Percentiles rank a stretch among this genome's conserved stretches.
These are phyloP conservation scores for Vaccinium myrtillus DNA, from an alignment of 148 eudicot species.

Conservation along the genomic window DNA sequence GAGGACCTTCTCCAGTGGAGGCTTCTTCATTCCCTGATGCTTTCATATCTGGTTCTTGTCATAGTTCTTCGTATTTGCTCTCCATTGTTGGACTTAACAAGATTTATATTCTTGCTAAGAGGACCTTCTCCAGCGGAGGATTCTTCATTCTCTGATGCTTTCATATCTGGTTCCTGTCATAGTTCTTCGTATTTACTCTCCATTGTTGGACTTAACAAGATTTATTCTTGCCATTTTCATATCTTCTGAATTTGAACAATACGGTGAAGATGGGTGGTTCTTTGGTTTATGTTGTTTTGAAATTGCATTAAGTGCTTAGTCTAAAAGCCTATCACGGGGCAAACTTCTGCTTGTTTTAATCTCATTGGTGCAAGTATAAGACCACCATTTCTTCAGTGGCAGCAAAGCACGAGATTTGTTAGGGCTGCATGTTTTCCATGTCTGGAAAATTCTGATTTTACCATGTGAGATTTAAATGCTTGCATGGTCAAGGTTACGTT, in stretches of 20 bases:
- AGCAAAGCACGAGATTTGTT: background rate
- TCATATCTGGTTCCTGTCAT: background rate
- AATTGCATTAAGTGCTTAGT: background rate
- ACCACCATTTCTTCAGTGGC: background rate
- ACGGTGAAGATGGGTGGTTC: background rate
- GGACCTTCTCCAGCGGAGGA: background rate
- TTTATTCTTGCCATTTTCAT: background rate
- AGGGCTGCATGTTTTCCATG: background rate
- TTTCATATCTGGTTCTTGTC: background rate
- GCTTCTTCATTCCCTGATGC: background rate
- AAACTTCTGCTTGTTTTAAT: background rate
- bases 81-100: background rate
- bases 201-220: background rate
- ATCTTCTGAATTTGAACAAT: background rate
- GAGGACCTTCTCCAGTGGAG: background rate
- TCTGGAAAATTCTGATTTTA: background rate
- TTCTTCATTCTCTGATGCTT: background rate
- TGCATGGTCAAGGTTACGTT: background rate
- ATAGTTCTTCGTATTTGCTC: background rate
- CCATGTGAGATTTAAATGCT: background rate
- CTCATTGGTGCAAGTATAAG: background rate
- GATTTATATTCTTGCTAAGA: background rate
- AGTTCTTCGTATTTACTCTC: background rate
- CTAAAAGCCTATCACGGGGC: background rate
- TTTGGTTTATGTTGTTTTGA: background rate